phyloP scores from a whole-genome alignment of 2,329 filamentous ascomycete genomes.

The Epichloe elymi region DNA sequence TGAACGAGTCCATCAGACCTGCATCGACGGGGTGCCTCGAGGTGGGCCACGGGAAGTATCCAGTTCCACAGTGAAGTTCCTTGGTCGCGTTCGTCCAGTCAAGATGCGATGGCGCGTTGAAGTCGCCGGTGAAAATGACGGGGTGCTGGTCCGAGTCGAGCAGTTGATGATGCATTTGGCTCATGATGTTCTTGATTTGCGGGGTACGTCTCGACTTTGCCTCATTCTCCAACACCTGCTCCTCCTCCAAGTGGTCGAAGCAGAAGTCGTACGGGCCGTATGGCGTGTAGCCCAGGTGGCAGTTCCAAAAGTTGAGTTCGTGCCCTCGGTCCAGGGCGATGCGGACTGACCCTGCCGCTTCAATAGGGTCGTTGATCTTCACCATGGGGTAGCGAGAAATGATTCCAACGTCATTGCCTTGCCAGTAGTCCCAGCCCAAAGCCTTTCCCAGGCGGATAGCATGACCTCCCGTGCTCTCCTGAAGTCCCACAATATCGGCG shows the following conservation, averaged over 20 bases:
- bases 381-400: constrained; percentile 26
- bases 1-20: constrained; percentile 27
- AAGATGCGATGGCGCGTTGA: constrained; percentile 30
- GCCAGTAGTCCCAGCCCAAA: constrained; percentile 24
- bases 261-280: constrained; percentile 32
- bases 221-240: constrained; percentile 22
- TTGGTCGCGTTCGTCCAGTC: constrained; percentile 24
- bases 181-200: constrained; percentile 23
- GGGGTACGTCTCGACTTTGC: constrained; percentile 22
- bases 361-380: constrained; percentile 12
- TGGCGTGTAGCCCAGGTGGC: constrained; percentile 23
- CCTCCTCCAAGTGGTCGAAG: constrained; percentile 20
- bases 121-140: constrained; percentile 26
- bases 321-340: constrained; percentile 19
- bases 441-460: constrained; percentile 20
- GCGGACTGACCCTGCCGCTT: constrained; percentile 18
- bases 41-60: constrained; percentile 24
- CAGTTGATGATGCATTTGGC: constrained; percentile 20
- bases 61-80: constrained; percentile 23
- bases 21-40: constrained; percentile 20
- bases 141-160: constrained; percentile 16
- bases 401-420: constrained; percentile 19
- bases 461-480: constrained; percentile 21
- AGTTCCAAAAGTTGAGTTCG: constrained; percentile 22
- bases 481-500: constrained; percentile 24